Evolutionary conservation across 305 asterid genomes (phyloP), one percentile per base, ranked within the genome.

Genomic region (Solanum hybrid): DNA sequence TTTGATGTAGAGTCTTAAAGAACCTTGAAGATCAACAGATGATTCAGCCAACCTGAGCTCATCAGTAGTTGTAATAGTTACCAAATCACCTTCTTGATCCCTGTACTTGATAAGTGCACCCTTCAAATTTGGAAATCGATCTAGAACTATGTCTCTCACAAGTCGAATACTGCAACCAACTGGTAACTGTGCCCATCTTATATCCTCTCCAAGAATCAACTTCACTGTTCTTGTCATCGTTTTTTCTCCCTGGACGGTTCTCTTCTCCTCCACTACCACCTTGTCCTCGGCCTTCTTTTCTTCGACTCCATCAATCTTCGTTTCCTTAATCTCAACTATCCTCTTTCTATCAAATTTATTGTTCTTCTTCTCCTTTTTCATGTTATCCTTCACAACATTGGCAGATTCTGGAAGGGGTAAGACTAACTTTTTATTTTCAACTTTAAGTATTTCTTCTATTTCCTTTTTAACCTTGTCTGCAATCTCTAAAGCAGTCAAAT

Each of bases 81-180:
- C 95, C 94, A 97, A 92, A 90, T 97, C 99, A 40, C 99, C 98
- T 89, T 97, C 99, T 90, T 93, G 98, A 93, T 97, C 99, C 93
- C 90, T 96, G 73, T 96, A 96, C 95, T 97, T 97, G 90, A 97
- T 94, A 79, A 97, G 96, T 89, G 29, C 29, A 2, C 98, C 99
- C 89, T 92, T 94, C 92, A 96, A 91, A 88, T 90, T 93, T 6
- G 98, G 96, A 91, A 92, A 97, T 79, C 97, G 96, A 90, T 95
- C 97, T 75, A 93, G 86, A 88, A 94, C 97, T 39, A 93, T 83
- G 71, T 96, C 97, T 89, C 99, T 96, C 89, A 94, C 98, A 83
- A 93, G 91, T 86, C 94, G 93, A 89, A 94, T 91, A 89, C 92
- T 94, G 90, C 99, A 96, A 78, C 93, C 92, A 20, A 93, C 92